phyloP scores from a whole-genome alignment of 2,329 filamentous ascomycete genomes.

The Epichloe baconii region DNA sequence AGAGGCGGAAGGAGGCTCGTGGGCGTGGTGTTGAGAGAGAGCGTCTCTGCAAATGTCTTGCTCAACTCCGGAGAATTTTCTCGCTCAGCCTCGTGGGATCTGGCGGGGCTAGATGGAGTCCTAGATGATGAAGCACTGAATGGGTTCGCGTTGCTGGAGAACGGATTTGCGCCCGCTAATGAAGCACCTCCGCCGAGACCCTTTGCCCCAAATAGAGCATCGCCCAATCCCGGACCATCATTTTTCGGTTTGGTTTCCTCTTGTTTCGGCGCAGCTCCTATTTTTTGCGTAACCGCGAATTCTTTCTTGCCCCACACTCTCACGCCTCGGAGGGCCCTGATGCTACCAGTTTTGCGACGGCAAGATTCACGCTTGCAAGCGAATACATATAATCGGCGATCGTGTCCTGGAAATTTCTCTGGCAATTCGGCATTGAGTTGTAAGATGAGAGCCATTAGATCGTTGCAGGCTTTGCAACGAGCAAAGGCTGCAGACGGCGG shows the following conservation, averaged over 20 bases:
- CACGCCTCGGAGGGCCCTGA: slow-evolving; percentile 61
- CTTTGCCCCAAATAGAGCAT: slow-evolving; percentile 57
- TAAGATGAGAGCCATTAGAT: slow-evolving; percentile 69
- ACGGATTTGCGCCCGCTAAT: slow-evolving; percentile 38
- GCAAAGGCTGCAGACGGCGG: slow-evolving; percentile 65
- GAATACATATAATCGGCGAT: slow-evolving; percentile 79
- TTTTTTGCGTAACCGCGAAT: slow-evolving; percentile 19
- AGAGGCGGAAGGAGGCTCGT: slow-evolving; percentile 23
- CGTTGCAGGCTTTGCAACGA: slow-evolving; percentile 78
- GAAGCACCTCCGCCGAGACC: slow-evolving; percentile 23
- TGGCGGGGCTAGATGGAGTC: slow-evolving; percentile 24
- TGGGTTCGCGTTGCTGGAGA: slow-evolving; percentile 39
- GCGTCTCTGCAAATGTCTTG: slow-evolving; percentile 59
- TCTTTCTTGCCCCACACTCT: slow-evolving; percentile 35
- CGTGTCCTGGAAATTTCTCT: slow-evolving; percentile 73
- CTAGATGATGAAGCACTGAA: slow-evolving; percentile 15
- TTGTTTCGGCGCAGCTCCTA: slow-evolving; percentile 18
- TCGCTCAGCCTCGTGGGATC: slow-evolving; percentile 1
- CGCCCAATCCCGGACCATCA: slow-evolving; percentile 40
- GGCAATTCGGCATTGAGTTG: slow-evolving; percentile 88
- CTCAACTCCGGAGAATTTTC: slow-evolving; percentile 27
- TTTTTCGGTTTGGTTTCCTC: slow-evolving; percentile 22
- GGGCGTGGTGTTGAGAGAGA: slow-evolving; percentile 53
- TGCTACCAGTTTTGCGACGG: slow-evolving; percentile 67
- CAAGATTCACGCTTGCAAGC: slow-evolving; percentile 68